These are phyloP conservation scores for Suillus brevipes DNA, from an alignment of 768 basidiomycete species.

Conservation along the genomic window DNA sequence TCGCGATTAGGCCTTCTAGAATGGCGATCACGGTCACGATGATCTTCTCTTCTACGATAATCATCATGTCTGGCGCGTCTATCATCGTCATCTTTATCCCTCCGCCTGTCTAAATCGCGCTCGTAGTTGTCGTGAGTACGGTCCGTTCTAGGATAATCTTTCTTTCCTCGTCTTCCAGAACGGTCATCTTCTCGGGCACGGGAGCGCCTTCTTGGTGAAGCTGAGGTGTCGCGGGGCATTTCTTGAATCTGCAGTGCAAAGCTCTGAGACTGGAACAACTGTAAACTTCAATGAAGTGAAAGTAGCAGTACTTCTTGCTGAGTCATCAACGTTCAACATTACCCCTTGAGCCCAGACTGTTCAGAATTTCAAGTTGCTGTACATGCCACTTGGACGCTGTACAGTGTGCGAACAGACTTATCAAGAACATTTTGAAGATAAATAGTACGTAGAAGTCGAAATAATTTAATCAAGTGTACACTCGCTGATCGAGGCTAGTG, in stretches of 20 bases:
- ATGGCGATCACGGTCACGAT: conserved; percentile 10
- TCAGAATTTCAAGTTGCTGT: background rate
- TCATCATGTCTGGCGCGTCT: conserved; percentile 5
- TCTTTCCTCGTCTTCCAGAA: conserved; percentile 14
- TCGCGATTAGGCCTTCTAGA: conserved; percentile 41
- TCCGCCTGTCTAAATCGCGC: conserved; percentile 16
- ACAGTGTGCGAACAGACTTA: background rate
- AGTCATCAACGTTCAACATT: conserved; percentile 1
- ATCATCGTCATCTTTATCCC: conserved; percentile 26
- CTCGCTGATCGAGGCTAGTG: background rate
- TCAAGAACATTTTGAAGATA: background rate
- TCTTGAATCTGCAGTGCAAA: background rate
- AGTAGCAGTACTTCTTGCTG: background rate
- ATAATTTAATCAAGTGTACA: background rate
- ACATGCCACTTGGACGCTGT: background rate
- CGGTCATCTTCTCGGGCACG: conserved; percentile 13
- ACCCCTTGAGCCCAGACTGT: too few relatives aligned
- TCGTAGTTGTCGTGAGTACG: conserved; percentile 1
- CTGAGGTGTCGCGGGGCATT: conserved; percentile 4
- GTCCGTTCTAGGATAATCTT: conserved; percentile 9
- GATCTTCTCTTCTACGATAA: conserved; percentile 16
- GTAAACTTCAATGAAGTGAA: background rate
- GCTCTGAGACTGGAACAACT: background rate
- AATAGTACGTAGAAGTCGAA: background rate
- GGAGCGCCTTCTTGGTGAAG: conserved; percentile 12